These are phyloP conservation scores for Pythium scleroteichum DNA, from an alignment of 352 stramenopile species.

Conservation along the genomic window DNA sequence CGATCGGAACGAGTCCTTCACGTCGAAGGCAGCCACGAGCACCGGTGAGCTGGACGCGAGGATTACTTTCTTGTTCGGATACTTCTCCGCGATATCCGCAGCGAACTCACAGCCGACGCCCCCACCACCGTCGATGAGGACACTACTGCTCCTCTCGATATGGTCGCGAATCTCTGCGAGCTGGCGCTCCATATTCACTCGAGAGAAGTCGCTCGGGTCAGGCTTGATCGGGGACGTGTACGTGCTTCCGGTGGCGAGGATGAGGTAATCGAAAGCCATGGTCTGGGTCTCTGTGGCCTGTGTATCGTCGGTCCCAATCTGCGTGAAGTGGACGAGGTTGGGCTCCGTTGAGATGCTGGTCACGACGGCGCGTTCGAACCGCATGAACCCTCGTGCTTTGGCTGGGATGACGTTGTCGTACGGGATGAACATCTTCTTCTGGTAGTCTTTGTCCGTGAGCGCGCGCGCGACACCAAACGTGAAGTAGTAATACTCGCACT, in stretches of 20 bases:
- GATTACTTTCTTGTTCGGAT: conserved; percentile 57
- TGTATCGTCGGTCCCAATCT: conserved; percentile 34
- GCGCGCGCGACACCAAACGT: conserved; percentile 47
- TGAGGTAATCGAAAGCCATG: conserved; percentile 53
- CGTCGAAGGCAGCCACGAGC: conserved; percentile 39
- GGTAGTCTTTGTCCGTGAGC: conserved; percentile 47
- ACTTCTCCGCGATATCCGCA: conserved; percentile 55
- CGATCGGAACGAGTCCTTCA: conserved; percentile 50
- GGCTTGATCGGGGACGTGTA: conserved; percentile 65
- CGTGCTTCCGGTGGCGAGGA: conserved; percentile 60
- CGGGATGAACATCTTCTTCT: conserved; percentile 37
- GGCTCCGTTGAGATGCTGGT: conserved; percentile 15
- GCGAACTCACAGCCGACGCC: conserved; percentile 61
- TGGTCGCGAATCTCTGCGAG: conserved; percentile 31
- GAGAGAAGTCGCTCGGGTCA: conserved; percentile 18
- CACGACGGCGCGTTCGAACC: conserved; percentile 20
- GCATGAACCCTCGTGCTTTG: conserved; percentile 11
- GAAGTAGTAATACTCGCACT: conserved; percentile 55
- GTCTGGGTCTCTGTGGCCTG: conserved; percentile 31
- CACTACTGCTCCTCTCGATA: conserved; percentile 39
- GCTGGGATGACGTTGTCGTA: conserved; percentile 55
- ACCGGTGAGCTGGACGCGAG: conserved; percentile 41
- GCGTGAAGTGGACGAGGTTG: conserved; percentile 41
- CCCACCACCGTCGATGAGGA: conserved; percentile 61
- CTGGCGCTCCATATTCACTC: conserved; percentile 30